Conservation (phyloP, 2,329 filamentous ascomycete species). For the Amylocarpus encephaloides region DNA sequence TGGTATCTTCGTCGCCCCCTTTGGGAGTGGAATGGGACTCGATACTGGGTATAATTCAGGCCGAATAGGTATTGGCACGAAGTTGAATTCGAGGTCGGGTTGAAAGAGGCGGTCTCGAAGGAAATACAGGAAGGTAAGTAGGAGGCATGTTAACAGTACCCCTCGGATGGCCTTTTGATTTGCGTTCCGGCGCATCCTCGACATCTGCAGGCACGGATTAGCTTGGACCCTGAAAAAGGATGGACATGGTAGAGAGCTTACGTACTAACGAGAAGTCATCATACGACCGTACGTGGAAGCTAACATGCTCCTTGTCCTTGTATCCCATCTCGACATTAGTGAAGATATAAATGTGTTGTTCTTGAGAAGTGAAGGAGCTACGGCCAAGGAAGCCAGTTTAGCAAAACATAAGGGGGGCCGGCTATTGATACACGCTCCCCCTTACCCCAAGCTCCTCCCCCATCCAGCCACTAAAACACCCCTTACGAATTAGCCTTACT, state of each 20-base stretch:
- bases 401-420: constrained; percentile 6
- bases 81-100: constrained; percentile 14
- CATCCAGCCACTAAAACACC: no score
- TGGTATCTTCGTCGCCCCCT: constrained; percentile 17
- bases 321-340: neutral
- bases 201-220: neutral
- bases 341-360: neutral
- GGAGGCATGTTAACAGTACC: neutral
- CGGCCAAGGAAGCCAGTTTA: constrained; percentile 3
- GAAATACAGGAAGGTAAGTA: constrained; percentile 6
- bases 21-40: constrained; percentile 17
- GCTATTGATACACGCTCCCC: neutral
- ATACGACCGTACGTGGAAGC: neutral
- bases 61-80: constrained; percentile 18
- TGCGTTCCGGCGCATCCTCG: constrained; percentile 3
- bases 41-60: constrained; percentile 20
- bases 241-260: neutral
- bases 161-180: constrained; percentile 2
- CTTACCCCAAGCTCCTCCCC: no score
- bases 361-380: neutral
- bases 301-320: constrained; percentile 1
- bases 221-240: neutral
- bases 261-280: neutral
- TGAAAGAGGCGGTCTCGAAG: constrained; percentile 1
- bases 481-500: no score